phyloP scores from a whole-genome alignment of 768 basidiomycete genomes.

The Boletellus emodensis region DNA sequence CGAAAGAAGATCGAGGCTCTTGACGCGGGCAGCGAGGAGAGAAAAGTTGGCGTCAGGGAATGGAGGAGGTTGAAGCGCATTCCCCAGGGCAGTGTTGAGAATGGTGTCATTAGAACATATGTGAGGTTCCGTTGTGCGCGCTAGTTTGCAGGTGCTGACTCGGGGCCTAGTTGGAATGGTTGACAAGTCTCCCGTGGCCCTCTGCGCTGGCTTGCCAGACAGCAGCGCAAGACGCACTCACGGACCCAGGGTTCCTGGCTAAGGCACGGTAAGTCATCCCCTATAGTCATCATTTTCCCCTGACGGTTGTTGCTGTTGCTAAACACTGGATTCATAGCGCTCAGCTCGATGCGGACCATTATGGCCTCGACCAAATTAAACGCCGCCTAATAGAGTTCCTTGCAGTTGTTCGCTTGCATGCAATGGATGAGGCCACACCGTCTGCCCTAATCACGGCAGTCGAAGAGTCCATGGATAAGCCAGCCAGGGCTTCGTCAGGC shows the following conservation, averaged over 20 bases:
- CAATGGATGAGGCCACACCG: conserved; percentile 22
- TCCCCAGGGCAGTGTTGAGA: conserved; percentile 87
- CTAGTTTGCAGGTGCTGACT: conserved; percentile 5
- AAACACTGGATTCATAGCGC: conserved; percentile 20
- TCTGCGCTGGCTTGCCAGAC: conserved; percentile 29
- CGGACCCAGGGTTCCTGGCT: conserved; percentile 56
- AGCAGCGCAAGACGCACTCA: conserved; percentile 35
- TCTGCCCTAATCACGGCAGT: not conserved
- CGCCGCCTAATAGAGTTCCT: conserved; percentile 88
- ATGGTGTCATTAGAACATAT: conserved; percentile 82
- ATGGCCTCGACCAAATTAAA: conserved; percentile 90
- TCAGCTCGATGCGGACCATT: conserved; percentile 88
- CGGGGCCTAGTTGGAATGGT: conserved; percentile 68
- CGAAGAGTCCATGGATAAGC: conserved; percentile 16
- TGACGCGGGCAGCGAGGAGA: conserved; percentile 69
- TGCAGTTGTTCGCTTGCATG: conserved; percentile 69
- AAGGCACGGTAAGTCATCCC: conserved; percentile 49
- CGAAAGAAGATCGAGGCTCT: conserved; percentile 72
- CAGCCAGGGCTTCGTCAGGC: conserved; percentile 16
- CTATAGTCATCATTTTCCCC: not conserved
- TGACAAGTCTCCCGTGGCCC: conserved; percentile 83
- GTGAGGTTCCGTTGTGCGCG: conserved; percentile 39
- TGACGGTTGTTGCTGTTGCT: not conserved
- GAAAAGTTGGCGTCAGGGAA: conserved; percentile 78
- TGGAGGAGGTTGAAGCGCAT: conserved; percentile 82